Percentiles rank a stretch among this genome's conserved stretches.
Evolutionary conservation across 2,329 filamentous ascomycete species (phyloP).

Genomic region (Phialocephala subalpina): DNA sequence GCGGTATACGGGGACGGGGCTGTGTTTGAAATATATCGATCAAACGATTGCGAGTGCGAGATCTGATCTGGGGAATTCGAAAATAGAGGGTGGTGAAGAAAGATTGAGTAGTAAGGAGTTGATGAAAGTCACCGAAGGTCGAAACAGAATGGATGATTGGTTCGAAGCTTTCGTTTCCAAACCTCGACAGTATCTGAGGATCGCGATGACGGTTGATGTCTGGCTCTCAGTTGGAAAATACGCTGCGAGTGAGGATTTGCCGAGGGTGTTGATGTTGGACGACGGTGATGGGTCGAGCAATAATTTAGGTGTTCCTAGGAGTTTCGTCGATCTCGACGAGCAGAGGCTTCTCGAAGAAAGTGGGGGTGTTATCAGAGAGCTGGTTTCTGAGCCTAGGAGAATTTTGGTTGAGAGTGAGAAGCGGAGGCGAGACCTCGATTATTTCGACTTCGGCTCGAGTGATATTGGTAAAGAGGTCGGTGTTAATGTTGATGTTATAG

Average conservation of each 20-base stretch:
- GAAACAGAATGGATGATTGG: conserved; percentile 15
- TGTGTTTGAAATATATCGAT: neutral
- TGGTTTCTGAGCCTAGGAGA: neutral
- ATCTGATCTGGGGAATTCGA: neutral
- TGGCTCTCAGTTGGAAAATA: conserved; percentile 5
- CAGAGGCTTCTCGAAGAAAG: neutral
- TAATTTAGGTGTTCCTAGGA: neutral
- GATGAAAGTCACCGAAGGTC: neutral
- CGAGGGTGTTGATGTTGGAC: neutral
- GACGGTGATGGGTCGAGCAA: neutral
- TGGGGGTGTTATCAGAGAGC: neutral
- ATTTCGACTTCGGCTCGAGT: conserved; percentile 7
- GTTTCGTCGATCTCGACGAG: neutral
- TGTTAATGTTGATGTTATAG: neutral
- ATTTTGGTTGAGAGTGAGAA: neutral
- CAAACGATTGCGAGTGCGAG: conserved; percentile 11
- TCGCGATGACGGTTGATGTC: conserved; percentile 16
- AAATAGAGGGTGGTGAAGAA: neutral
- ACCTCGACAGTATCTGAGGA: conserved; percentile 9
- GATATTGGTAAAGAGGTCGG: neutral
- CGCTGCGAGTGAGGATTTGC: conserved; percentile 4
- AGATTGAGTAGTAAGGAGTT: neutral
- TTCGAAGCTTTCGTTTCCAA: conserved; percentile 15
- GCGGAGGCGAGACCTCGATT: conserved; percentile 8
- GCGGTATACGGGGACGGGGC: neutral